A percentile compares a stretch with the other conserved stretches of the same genome.
Evolutionary conservation across 495 filamentous ascomycete species (phyloP).

Genomic region (Podospora tetraspora): DNA sequence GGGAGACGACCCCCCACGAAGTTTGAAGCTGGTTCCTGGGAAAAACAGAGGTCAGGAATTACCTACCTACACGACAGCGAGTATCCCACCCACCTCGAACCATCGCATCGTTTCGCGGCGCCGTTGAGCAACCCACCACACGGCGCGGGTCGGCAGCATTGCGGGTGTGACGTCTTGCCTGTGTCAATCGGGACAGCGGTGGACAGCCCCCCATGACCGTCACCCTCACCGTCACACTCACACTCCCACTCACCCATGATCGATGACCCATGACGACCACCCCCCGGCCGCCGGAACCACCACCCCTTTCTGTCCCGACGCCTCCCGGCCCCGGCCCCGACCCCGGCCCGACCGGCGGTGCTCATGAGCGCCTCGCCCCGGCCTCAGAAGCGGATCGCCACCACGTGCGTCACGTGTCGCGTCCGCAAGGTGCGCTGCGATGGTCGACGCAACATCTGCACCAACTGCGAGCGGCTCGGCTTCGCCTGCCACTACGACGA

Average conservation of each 20-base stretch:
- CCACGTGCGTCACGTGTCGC: conserved; percentile 44
- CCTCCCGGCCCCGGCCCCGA: neutral
- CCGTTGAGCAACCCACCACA: neutral
- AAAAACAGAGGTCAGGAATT: neutral
- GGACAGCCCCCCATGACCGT: neutral
- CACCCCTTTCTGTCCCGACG: neutral
- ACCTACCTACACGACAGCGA: neutral
- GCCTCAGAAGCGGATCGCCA: conserved; percentile 26
- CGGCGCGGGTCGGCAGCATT: neutral
- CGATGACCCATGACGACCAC: conserved; percentile 5
- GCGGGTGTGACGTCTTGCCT: neutral
- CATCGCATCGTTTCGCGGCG: neutral
- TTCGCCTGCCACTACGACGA: conserved; percentile 48
- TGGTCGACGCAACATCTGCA: conserved; percentile 39
- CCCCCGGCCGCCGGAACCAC: neutral
- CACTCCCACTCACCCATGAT: neutral
- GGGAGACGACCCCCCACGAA: neutral
- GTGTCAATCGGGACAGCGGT: neutral
- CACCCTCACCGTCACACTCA: neutral
- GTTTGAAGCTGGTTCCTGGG: neutral
- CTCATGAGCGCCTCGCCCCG: conserved; percentile 29
- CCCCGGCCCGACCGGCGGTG: neutral
- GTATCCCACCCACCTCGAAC: neutral
- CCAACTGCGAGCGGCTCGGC: conserved; percentile 47
- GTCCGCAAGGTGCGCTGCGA: conserved; percentile 49